Evolutionary conservation across 169 alveolate species (phyloP).

Genomic region (Pseudocohnilembus persalinus): DNA sequence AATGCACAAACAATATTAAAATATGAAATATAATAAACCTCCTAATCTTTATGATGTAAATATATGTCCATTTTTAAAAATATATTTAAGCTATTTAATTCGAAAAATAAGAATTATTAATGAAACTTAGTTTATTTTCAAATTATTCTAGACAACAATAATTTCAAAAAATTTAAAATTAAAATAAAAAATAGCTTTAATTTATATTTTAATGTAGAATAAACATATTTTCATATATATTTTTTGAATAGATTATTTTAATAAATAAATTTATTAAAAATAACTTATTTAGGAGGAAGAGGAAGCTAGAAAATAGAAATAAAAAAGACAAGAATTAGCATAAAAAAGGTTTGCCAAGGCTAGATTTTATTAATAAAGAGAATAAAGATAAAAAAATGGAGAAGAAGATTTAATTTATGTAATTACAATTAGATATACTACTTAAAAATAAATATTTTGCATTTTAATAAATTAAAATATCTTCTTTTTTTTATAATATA

Average conservation of each 20-base stretch:
- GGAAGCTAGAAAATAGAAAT: constrained; percentile 11
- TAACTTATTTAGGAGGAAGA: constrained; percentile 11
- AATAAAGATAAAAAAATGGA: background rate
- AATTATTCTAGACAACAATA: too few relatives aligned
- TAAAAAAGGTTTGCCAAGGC: constrained; percentile 25
- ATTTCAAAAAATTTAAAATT: too few relatives aligned
- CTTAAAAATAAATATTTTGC: background rate
- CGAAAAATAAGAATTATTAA: too few relatives aligned
- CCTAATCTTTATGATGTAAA: background rate
- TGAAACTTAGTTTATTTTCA: too few relatives aligned
- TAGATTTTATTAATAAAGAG: constrained; percentile 2
- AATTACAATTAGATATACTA: background rate
- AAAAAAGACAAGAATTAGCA: constrained; percentile 25
- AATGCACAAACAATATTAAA: background rate
- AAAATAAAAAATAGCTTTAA: too few relatives aligned
- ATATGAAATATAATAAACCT: background rate
- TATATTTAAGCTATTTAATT: too few relatives aligned
- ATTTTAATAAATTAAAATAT: too few relatives aligned
- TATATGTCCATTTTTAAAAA: too few relatives aligned
- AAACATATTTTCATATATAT: too few relatives aligned
- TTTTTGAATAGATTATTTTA: too few relatives aligned
- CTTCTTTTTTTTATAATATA: too few relatives aligned
- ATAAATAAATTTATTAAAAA: background rate
- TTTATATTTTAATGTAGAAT: background rate
- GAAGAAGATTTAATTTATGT: constrained; percentile 4